These are phyloP conservation scores for Zymoseptoria ardabiliae DNA, from an alignment of 2,329 filamentous ascomycete genomes.

Conservation along the genomic window DNA sequence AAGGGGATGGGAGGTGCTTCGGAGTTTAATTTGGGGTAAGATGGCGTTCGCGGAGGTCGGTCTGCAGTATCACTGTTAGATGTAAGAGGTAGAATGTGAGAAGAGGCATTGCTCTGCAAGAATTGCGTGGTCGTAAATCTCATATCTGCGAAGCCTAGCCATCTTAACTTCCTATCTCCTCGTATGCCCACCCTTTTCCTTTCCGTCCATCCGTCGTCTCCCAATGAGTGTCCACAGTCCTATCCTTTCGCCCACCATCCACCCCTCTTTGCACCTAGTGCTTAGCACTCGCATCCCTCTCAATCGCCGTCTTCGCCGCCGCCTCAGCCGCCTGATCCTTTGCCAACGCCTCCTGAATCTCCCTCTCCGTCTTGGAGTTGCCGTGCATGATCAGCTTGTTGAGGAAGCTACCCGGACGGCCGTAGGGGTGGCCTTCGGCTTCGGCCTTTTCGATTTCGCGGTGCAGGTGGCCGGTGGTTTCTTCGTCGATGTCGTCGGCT, in stretches of 20 bases:
- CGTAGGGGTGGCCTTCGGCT: conserved; percentile 24
- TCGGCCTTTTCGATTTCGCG: conserved; percentile 31
- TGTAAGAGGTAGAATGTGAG: too few relatives aligned
- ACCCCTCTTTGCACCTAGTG: background rate
- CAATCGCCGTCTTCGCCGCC: background rate
- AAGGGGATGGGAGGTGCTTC: conserved; percentile 46
- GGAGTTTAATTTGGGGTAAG: conserved; percentile 50
- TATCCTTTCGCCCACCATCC: too few relatives aligned
- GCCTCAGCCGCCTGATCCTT: conserved; percentile 4
- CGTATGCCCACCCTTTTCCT: too few relatives aligned
- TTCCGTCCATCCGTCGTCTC: too few relatives aligned
- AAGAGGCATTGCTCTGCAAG: too few relatives aligned
- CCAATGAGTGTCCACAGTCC: too few relatives aligned
- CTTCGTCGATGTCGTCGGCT: conserved; percentile 31
- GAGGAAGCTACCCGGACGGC: conserved; percentile 31
- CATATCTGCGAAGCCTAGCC: too few relatives aligned
- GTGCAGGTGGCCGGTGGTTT: conserved; percentile 31
- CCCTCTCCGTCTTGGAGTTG: conserved; percentile 35
- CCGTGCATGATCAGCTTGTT: conserved; percentile 33
- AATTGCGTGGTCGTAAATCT: too few relatives aligned
- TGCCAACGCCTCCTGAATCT: conserved; percentile 19
- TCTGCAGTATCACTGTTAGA: too few relatives aligned
- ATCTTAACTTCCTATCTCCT: too few relatives aligned
- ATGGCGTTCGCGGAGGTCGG: too few relatives aligned
- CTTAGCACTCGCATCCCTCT: background rate